phyloP scores from a whole-genome alignment of 805 yeast genomes.

The Nadsonia fulvescens region DNA sequence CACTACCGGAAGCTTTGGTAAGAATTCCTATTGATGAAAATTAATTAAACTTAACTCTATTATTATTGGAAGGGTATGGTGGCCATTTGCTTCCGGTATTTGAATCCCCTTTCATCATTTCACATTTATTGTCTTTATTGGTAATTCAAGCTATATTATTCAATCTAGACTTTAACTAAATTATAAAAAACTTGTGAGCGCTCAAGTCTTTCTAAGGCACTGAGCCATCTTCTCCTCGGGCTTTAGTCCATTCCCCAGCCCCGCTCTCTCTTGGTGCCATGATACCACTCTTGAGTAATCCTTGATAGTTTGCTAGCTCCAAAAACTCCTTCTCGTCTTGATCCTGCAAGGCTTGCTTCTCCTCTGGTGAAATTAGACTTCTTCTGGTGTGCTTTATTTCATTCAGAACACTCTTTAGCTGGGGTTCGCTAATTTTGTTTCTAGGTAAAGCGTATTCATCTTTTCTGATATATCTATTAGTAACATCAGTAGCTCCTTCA shows the following conservation, averaged over 20 bases:
- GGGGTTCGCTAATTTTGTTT: slow-evolving; percentile 24
- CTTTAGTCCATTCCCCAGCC: slow-evolving; percentile 50
- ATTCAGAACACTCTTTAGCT: slow-evolving; percentile 21
- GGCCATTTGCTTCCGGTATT: no score
- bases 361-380: slow-evolving; percentile 16
- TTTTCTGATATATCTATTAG: slow-evolving; percentile 41
- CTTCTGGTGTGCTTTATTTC: slow-evolving; percentile 23
- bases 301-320: slow-evolving; percentile 12
- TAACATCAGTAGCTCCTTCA: slow-evolving; percentile 50
- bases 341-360: slow-evolving; percentile 21
- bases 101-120: no score
- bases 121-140: no score
- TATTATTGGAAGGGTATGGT: no score
- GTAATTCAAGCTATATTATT: no score
- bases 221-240: slow-evolving; percentile 62
- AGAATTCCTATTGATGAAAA: no score
- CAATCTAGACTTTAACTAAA: no score
- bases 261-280: slow-evolving; percentile 58
- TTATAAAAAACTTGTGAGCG: no score
- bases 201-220: background rate
- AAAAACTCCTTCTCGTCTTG: slow-evolving; percentile 18
- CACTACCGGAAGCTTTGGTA: no score
- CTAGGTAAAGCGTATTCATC: slow-evolving; percentile 29
- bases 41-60: no score
- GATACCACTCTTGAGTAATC: slow-evolving; percentile 3